Percentiles rank a stretch among this genome's conserved stretches.
Conservation (phyloP, 2,329 filamentous ascomycete species). For the Diaporthe vaccinii region DNA sequence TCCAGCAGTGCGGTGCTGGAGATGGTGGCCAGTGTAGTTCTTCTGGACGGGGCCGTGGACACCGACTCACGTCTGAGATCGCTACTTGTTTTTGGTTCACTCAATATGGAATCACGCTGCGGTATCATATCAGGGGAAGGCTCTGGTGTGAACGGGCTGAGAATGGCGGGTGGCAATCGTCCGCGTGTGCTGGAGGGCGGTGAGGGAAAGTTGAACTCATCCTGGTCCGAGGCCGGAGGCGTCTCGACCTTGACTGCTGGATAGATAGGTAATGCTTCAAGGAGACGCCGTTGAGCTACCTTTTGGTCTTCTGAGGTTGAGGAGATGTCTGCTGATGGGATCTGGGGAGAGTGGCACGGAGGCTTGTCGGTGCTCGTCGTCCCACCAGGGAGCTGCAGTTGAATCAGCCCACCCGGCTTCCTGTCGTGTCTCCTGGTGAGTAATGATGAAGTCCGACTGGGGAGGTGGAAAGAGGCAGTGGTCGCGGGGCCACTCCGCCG, state of each 20-base stretch:
- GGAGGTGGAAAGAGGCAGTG: conserved; percentile 38
- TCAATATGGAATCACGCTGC: conserved; percentile 36
- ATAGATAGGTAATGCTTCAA: conserved; percentile 41
- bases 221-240: conserved; percentile 42
- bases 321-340: conserved; percentile 8
- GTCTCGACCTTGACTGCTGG: conserved; percentile 40
- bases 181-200: conserved; percentile 35
- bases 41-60: conserved; percentile 26
- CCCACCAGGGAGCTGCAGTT: conserved; percentile 38
- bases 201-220: conserved; percentile 40
- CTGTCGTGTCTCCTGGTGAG: conserved; percentile 42
- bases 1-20: conserved; percentile 34
- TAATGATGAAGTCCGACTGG: conserved; percentile 44
- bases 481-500: conserved; percentile 34
- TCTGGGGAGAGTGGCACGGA: conserved; percentile 16
- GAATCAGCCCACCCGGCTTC: conserved; percentile 36
- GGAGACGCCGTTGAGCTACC: conserved; percentile 34
- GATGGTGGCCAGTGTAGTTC: conserved; percentile 29
- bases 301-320: conserved; percentile 26
- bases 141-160: conserved; percentile 38
- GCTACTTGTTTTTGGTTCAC: conserved; percentile 36
- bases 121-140: conserved; percentile 41
- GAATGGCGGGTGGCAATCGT: conserved; percentile 23
- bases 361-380: conserved; percentile 27
- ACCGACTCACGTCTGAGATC: conserved; percentile 27